These are phyloP conservation scores for Talaromyces liani DNA, from an alignment of 495 filamentous ascomycete genomes.

Conservation along the genomic window DNA sequence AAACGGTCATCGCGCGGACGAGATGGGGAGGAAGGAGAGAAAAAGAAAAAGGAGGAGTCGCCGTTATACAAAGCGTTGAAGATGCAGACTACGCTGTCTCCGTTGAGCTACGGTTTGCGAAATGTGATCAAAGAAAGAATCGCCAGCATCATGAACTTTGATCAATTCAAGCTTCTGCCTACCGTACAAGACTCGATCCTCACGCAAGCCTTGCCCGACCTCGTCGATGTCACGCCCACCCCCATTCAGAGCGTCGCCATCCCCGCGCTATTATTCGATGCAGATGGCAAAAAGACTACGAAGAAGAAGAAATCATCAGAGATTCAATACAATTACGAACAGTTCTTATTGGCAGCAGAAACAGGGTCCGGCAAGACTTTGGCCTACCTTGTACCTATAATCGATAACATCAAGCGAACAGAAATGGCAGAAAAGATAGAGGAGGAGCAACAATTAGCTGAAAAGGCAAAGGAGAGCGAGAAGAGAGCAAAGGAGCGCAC, in stretches of 20 bases:
- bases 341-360: conserved; percentile 88
- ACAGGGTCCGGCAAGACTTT: conserved; percentile 96
- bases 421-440: conserved; percentile 57
- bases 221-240: conserved; percentile 69
- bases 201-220: conserved; percentile 60
- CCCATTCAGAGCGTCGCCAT: conserved; percentile 86
- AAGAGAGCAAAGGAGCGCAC: conserved; percentile 40
- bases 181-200: conserved; percentile 64
- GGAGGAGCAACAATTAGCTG: conserved; percentile 42
- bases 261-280: conserved; percentile 58
- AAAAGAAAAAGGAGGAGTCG: conserved; percentile 30
- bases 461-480: conserved; percentile 38
- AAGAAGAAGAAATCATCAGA: conserved; percentile 19
- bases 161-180: conserved; percentile 68
- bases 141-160: conserved; percentile 63
- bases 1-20: conserved; percentile 26
- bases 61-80: conserved; percentile 77
- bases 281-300: conserved; percentile 17
- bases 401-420: conserved; percentile 75
- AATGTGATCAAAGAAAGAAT: conserved; percentile 62
- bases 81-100: conserved; percentile 77
- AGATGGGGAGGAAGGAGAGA: conserved; percentile 17
- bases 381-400: conserved; percentile 74
- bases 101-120: conserved; percentile 66
- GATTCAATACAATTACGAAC: conserved; percentile 42